Conservation (phyloP, 805 yeast species). For the Saccharomycopsis lassenensis region DNA sequence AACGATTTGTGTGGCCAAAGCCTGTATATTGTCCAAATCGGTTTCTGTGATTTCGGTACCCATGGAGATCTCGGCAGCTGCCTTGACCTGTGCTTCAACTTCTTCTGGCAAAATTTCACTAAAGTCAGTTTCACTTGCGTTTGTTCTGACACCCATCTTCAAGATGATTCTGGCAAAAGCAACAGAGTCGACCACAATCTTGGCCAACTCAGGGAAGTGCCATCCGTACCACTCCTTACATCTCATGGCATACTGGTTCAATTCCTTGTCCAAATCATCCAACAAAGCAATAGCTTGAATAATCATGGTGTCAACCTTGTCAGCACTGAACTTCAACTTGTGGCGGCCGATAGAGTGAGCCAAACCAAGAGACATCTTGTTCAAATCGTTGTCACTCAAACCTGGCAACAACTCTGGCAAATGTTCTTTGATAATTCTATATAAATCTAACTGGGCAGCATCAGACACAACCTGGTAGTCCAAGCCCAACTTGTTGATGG, state of each 20-base stretch:
- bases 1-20: constrained; percentile 91
- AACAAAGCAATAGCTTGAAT: constrained; percentile 96
- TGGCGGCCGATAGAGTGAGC: constrained; percentile 99
- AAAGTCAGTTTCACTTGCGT: constrained; percentile 83
- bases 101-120: constrained; percentile 89
- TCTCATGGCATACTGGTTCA: constrained; percentile 98
- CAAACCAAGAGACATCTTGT: constrained; percentile 95
- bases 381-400: constrained; percentile 67
- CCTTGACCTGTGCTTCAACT: constrained; percentile 79
- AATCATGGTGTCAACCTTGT: constrained; percentile 98
- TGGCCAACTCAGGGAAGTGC: constrained; percentile 99
- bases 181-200: constrained; percentile 89
- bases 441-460: constrained; percentile 87
- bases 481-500: constrained; percentile 89
- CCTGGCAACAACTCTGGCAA: constrained; percentile 94
- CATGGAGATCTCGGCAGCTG: constrained; percentile 98
- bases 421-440: constrained; percentile 91
- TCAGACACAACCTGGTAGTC: constrained; percentile 85
- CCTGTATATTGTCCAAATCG: constrained; percentile 79
- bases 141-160: constrained; percentile 88
- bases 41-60: constrained; percentile 95
- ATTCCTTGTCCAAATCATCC: constrained; percentile 94
- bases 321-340: constrained; percentile 94
- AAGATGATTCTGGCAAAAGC: constrained; percentile 92
- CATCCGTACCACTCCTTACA: constrained; percentile 99